Evolutionary conservation across 129 eudicot species (phyloP), one percentile per base, ranked within the genome.

Genomic region (Oenanthe sinensis): DNA sequence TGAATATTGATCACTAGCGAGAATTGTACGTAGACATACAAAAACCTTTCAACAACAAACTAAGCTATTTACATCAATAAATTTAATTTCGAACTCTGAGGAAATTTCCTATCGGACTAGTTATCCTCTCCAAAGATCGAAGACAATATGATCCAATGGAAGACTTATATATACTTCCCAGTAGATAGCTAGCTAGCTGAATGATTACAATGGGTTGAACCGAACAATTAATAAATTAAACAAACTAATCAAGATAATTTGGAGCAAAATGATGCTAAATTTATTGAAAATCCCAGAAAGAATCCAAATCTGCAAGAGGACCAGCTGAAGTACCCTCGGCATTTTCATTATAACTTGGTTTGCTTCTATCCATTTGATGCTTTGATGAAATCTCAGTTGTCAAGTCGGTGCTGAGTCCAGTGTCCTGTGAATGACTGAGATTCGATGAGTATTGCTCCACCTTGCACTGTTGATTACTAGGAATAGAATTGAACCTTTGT

Each of bases 381-480:
- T 73, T 85, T 8, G 77, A 74, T 22, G 96, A 87, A 74, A 86
- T 89, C 79, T 91, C 94, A 22, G 86, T 67, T 13, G 88, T 86
- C 69, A 85, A 33, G 30, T 89, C 94, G 30, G 82, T 87, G 81
- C 93, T 91, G 72, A 89, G 77, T 43, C 93, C 93, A n/a, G 97
- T 91, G 78, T 91, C 97, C 76, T 91, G 97, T 58, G 97, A 91
- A 6, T 43, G 86, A 70, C 85, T 87, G 14, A 89, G 89, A 75
- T 87, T 83, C 8, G 81, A n/a, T 11, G 84, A 83, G 43, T 82
- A 82, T 19, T 85, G 87, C 24, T 89, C 97, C 75, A 77, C 84
- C 63, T 91, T 87, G 86, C 85, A 87, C 22, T 65, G 55, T 24
- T 13, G 68, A n/a, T 60, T 60, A 60, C n/a, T 1, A 26, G 9